phyloP scores from a whole-genome alignment of 106 monocot genomes.

The Dioscorea alata region DNA sequence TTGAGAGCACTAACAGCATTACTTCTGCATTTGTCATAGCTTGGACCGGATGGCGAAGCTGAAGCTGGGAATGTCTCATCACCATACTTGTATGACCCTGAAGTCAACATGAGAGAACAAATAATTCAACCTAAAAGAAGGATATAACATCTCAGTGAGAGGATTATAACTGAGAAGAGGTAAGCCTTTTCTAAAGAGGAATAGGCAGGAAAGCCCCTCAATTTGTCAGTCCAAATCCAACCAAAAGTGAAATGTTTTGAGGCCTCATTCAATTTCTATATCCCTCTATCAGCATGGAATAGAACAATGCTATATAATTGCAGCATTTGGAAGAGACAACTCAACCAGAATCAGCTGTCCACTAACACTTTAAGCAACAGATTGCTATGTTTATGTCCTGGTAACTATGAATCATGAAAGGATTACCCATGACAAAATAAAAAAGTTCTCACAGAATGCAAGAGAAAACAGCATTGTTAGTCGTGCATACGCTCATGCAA shows the following conservation, averaged over 20 bases:
- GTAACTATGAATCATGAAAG: no score
- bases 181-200: background rate
- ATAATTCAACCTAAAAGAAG: background rate
- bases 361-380: no score
- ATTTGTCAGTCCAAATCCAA: background rate
- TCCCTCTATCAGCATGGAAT: no score
- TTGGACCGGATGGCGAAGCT: slow-evolving; percentile 49
- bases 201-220: background rate
- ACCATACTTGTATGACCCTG: slow-evolving; percentile 75
- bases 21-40: slow-evolving; percentile 59
- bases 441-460: no score
- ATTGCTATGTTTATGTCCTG: no score
- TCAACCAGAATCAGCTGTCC: no score
- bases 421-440: no score
- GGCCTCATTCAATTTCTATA: no score
- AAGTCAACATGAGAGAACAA: background rate
- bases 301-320: no score
- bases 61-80: slow-evolving; percentile 37
- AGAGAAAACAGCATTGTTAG: no score
- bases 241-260: background rate
- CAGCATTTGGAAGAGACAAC: no score
- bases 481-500: no score
- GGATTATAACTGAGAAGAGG: background rate
- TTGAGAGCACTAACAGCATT: slow-evolving; percentile 65
- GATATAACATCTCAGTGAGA: background rate